phyloP scores from a whole-genome alignment of 495 filamentous ascomycete genomes.

The Penicillium herquei region DNA sequence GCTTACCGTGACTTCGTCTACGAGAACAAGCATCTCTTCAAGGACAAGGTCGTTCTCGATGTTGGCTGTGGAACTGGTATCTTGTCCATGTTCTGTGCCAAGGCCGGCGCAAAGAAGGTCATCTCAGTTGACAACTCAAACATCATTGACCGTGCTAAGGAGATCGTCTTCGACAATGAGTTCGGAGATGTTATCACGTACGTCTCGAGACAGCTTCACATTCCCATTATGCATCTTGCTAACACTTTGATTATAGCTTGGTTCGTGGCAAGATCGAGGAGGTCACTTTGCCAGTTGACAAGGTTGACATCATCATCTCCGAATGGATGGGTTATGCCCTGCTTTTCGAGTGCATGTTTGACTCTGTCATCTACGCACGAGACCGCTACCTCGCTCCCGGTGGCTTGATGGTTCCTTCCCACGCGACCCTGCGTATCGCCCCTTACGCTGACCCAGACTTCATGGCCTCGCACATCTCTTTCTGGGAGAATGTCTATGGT shows the following conservation, averaged over 20 bases:
- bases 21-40: slow-evolving; percentile 85
- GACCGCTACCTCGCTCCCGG: slow-evolving; percentile 75
- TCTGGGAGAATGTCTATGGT: slow-evolving; percentile 69
- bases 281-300: slow-evolving; percentile 69
- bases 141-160: slow-evolving; percentile 83
- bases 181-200: slow-evolving; percentile 76
- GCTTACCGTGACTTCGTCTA: slow-evolving; percentile 71
- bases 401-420: slow-evolving; percentile 87
- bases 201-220: slow-evolving; percentile 6
- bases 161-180: slow-evolving; percentile 80
- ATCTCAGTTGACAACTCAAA: slow-evolving; percentile 92
- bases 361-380: slow-evolving; percentile 85
- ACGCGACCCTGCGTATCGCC: slow-evolving; percentile 81
- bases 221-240: slow-evolving; percentile 1
- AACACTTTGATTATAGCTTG: slow-evolving; percentile 34
- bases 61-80: slow-evolving; percentile 93
- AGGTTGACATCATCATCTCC: slow-evolving; percentile 93
- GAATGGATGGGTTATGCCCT: slow-evolving; percentile 98
- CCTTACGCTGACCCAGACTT: slow-evolving; percentile 86
- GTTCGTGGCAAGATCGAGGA: slow-evolving; percentile 93
- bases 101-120: slow-evolving; percentile 84
- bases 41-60: slow-evolving; percentile 86
- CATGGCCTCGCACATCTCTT: slow-evolving; percentile 56
- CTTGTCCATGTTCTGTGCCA: slow-evolving; percentile 90
- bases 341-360: slow-evolving; percentile 92